Evolutionary conservation across 306 rosid genomes (phyloP), one percentile per base, ranked within the genome.

Genomic region (Dryas drummondii): DNA sequence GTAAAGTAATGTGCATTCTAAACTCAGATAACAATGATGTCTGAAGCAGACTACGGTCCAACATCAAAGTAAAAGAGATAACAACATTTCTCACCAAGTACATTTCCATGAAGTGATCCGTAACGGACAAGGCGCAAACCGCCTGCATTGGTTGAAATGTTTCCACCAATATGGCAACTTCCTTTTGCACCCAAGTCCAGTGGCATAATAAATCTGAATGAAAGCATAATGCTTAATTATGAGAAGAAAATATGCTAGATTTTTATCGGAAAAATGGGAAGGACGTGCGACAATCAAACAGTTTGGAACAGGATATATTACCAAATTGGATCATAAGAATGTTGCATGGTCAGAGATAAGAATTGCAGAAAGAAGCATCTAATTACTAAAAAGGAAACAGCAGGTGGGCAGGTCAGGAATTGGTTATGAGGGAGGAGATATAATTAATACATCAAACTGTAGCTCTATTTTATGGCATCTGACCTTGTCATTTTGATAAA

Each of bases 161-260:
- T 94, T 76, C 98, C 98, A 83, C 98, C 98, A 76, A 94, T 91
- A 83, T 94, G 98, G 81, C 98, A 91, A 84, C 98, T 94, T 80
- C 98, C 98, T 82, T 94, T 94, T 75, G 98, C 97, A 81, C 97
- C 98, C 7, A 94, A 88, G 98, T 94, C 98, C 84, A 94, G 94
- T 70, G 98, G 98, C 97, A 94, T 91, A 74, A 87, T 80, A 88
- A 90, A 94, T 86, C 97, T 91, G 97, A 87, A 94, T 83, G 80
- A 75, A 91, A 87, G 80, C 70, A 87, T 82, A 79, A 82, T 72
- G 65, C 83, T 78, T 77, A 84, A 84, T 79, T 67, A 80, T 44
- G 47, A 79, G 22, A 56, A 72, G 68, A 68, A 65, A 22, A 81
- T 57, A 71, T 46, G n/a, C 71, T 16, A 79, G 70, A 59, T 52